These are phyloP conservation scores for Penstemon barbatus DNA, from an alignment of 257 asterid genomes.

Conservation along the genomic window DNA sequence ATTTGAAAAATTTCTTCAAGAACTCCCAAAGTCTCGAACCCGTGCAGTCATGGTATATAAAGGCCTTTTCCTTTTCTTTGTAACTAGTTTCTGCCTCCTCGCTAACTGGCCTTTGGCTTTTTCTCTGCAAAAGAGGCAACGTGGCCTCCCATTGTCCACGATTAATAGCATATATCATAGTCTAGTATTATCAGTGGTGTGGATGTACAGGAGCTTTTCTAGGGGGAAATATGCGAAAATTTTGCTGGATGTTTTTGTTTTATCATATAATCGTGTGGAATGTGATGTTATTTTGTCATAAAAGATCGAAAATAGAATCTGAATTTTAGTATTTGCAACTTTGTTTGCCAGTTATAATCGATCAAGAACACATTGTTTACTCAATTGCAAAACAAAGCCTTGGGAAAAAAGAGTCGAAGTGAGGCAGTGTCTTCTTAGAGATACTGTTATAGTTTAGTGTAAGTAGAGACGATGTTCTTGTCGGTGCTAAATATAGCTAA, in stretches of 20 bases:
- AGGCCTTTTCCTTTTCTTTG: slow-evolving; percentile 60
- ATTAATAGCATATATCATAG: slow-evolving; percentile 27
- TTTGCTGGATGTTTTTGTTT: slow-evolving; percentile 30
- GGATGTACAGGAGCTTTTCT: slow-evolving; percentile 36
- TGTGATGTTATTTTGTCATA: slow-evolving; percentile 4
- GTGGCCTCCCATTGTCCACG: slow-evolving; percentile 25
- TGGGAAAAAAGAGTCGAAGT: neutral
- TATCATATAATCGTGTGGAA: neutral
- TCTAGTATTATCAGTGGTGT: slow-evolving; percentile 24
- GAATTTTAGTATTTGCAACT: neutral
- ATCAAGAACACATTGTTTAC: neutral
- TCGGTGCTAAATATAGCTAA: neutral
- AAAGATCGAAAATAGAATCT: neutral
- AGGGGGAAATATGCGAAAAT: slow-evolving; percentile 28
- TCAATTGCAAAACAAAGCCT: neutral
- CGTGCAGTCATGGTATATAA: slow-evolving; percentile 99
- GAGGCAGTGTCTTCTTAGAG: neutral
- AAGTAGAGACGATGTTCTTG: neutral
- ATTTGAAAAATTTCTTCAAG: slow-evolving; percentile 84
- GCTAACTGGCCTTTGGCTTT: slow-evolving; percentile 40
- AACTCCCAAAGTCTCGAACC: slow-evolving; percentile 92
- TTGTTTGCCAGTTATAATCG: slow-evolving; percentile 12
- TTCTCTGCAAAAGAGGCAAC: slow-evolving; percentile 39
- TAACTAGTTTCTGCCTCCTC: slow-evolving; percentile 38
- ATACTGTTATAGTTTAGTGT: neutral